A percentile compares a stretch with the other conserved stretches of the same genome.
Conservation (phyloP, 345 rosid species). For the Hirschfeldia incana region DNA sequence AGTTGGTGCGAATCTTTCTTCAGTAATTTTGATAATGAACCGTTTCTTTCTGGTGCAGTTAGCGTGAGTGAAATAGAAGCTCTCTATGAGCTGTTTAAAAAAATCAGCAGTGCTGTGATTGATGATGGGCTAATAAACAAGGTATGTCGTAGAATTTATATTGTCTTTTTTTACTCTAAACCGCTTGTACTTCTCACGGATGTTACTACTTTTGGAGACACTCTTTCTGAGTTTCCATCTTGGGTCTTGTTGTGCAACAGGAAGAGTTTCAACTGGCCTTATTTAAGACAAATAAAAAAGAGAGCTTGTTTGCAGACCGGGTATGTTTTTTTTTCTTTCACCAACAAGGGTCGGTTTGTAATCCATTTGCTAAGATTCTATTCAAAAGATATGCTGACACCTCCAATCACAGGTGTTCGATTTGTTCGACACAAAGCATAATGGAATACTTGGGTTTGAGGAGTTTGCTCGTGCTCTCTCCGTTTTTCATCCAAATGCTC, state of each 20-base stretch:
- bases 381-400: not conserved
- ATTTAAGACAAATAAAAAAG: constrained; percentile 69
- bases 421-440: constrained; percentile 81
- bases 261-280: constrained; percentile 74
- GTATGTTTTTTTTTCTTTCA: constrained; percentile 25
- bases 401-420: constrained; percentile 71
- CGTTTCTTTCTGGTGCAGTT: constrained; percentile 50
- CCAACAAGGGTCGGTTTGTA: not conserved
- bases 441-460: constrained; percentile 81
- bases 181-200: not conserved
- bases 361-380: not conserved
- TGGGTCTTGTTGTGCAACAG: constrained; percentile 31
- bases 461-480: constrained; percentile 87
- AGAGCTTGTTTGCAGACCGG: constrained; percentile 73
- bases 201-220: constrained; percentile 4
- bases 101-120: constrained; percentile 91
- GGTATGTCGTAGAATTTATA: constrained; percentile 41
- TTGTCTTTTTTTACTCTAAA: not conserved
- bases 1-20: constrained; percentile 9
- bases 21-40: not conserved
- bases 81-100: constrained; percentile 89
- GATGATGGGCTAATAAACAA: constrained; percentile 93
- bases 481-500: constrained; percentile 89
- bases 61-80: constrained; percentile 95
- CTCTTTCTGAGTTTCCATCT: not conserved